Base-by-base conservation (phyloP, 1,284 basidiomycete species). In the Naganishia albida region DNA sequence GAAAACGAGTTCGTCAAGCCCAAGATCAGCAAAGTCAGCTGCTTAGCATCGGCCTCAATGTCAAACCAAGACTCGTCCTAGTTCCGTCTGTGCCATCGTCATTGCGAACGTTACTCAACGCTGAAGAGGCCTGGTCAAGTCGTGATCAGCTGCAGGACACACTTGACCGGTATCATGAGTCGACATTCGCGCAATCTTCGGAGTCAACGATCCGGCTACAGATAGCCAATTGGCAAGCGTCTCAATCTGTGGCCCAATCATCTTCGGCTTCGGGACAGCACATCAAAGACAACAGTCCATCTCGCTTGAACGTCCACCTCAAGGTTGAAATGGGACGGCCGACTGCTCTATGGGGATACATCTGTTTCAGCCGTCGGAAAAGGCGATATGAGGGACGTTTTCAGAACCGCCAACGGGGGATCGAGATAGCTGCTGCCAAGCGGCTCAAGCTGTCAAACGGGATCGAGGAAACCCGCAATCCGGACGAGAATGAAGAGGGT, bases 321-420 rank as follows among this genome's bases (percentile, higher is more conserved):
- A 60, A 50, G 26, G 34, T 60, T 46, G 39, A 60, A n/a, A 39
- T 60, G 42, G 57, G 57, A 49, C 13, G 20, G 23, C 48, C 57
- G 20, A 60, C 57, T 7, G 57, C 46, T 26, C 46, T 60, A 28
- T 60, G 57, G 57, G 57, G 57, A 8, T 60, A 60, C 34, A 50
- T 60, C 20, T 60, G 57, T 46, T 60, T 60, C 26, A 46, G 20
- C 4, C 26, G 38, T 15, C 57, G 57, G n/a, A 50, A 50, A 26
- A 50, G 57, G 46, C 57, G 57, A 16, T 60, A 60, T 26, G 57
- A 60, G 8, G 57, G 57, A 26, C 57, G 57, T 26, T 60, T 40
- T 39, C 13, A 50, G 26, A 60, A 60, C 26, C 57, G 46, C 16
- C 46, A 60, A 26, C 34, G 46, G 18, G 39, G 46, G 13, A 40